Percentiles rank a stretch among this genome's conserved stretches.
Evolutionary conservation across 108 stramenopile genomes (phyloP).

Genomic region (Pseudonitzschia multistriata): DNA sequence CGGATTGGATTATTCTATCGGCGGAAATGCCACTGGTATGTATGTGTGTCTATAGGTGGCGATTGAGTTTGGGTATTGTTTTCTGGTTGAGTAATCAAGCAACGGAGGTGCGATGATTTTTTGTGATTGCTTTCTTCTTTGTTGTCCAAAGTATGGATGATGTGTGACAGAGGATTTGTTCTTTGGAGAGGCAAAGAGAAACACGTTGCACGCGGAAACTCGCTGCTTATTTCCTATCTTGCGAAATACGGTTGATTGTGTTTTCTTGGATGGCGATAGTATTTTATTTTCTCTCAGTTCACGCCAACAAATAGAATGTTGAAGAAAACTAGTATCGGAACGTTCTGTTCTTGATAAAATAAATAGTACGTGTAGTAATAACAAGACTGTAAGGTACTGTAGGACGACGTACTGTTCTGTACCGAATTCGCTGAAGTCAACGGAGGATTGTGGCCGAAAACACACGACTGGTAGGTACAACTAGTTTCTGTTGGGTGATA

Average conservation of each 20-base stretch:
- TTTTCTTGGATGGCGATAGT: too few relatives aligned
- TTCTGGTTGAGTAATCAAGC: neutral
- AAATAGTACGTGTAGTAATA: too few relatives aligned
- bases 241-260: neutral
- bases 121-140: conserved; percentile 5
- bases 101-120: neutral
- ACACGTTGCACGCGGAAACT: neutral
- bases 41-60: neutral
- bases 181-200: neutral
- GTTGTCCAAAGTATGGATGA: neutral
- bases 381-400: too few relatives aligned
- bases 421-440: too few relatives aligned
- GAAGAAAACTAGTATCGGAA: too few relatives aligned
- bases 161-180: neutral
- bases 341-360: too few relatives aligned
- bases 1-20: neutral
- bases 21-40: neutral
- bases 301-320: too few relatives aligned
- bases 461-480: too few relatives aligned
- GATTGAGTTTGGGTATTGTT: neutral
- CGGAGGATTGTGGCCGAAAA: too few relatives aligned
- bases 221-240: neutral
- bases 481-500: too few relatives aligned
- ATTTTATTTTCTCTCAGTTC: too few relatives aligned
- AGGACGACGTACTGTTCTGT: too few relatives aligned